Conservation (phyloP, 1,284 basidiomycete genomes). For the Microbotryum saponariae region DNA sequence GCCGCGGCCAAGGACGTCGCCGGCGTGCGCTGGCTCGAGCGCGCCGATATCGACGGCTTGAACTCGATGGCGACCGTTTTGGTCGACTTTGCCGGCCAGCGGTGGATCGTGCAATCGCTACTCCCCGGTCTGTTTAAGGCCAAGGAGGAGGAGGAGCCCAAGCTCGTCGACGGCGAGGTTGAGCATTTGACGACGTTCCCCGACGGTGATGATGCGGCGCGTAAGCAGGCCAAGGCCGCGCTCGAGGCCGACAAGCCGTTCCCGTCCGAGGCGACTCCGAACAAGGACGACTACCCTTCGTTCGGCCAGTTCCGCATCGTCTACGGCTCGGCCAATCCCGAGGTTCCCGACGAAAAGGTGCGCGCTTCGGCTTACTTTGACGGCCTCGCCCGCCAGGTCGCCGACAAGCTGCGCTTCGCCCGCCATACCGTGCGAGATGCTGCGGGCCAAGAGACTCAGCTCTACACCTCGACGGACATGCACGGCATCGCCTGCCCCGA, state of each 20-base stretch:
- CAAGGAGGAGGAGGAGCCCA: constrained; percentile 16
- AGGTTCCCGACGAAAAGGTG: constrained; percentile 42
- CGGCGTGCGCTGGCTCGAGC: constrained; percentile 49
- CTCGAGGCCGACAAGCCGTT: constrained; percentile 67
- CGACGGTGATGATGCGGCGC: constrained; percentile 33
- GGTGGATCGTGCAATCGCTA: constrained; percentile 53
- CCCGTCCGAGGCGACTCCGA: constrained; percentile 56
- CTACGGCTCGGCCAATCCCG: constrained; percentile 52
- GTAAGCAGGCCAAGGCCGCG: constrained; percentile 51
- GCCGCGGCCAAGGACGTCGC: constrained; percentile 53
- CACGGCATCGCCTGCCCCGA: constrained; percentile 53
- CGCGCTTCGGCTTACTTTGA: constrained; percentile 48
- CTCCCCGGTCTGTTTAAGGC: constrained; percentile 52
- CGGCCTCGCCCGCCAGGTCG: constrained; percentile 48
- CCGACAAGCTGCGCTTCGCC: constrained; percentile 47
- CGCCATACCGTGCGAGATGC: constrained; percentile 47
- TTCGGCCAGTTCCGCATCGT: constrained; percentile 47
- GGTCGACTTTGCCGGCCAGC: constrained; percentile 52
- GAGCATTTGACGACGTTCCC: constrained; percentile 21
- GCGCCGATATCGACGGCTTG: constrained; percentile 43
- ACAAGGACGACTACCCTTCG: constrained; percentile 37
- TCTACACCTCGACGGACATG: constrained; percentile 51
- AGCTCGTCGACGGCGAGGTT: constrained; percentile 15
- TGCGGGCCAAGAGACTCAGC: constrained; percentile 45
- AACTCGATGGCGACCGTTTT: constrained; percentile 44